Percentiles rank a stretch among this genome's conserved stretches.
These are phyloP conservation scores for Adenanthera pavonina DNA, from an alignment of 306 rosid genomes.

Conservation along the genomic window DNA sequence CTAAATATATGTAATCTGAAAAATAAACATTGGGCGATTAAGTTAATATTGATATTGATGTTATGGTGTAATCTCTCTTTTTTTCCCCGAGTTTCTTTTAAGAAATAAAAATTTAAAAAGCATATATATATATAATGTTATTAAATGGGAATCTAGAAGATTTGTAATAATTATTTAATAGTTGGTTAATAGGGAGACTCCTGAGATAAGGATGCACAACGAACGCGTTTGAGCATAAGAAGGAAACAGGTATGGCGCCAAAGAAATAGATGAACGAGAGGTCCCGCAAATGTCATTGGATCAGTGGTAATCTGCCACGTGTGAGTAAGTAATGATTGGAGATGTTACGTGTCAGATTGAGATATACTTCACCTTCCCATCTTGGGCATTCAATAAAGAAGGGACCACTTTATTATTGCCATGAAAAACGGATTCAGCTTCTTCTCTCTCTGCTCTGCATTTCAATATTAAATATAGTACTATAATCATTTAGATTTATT, in stretches of 20 bases:
- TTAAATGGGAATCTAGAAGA: too few relatives aligned
- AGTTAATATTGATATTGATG: not conserved
- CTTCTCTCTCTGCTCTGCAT: not conserved
- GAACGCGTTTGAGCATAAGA: not conserved
- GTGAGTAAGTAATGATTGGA: not conserved
- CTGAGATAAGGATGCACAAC: not conserved
- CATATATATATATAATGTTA: too few relatives aligned
- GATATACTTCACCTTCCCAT: not conserved
- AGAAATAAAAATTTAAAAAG: not conserved
- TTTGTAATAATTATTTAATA: too few relatives aligned
- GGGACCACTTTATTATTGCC: not conserved
- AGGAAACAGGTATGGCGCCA: not conserved
- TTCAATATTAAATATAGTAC: too few relatives aligned
- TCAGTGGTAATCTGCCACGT: not conserved
- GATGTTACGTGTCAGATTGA: slow-evolving; percentile 28
- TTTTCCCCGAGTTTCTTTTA: too few relatives aligned
- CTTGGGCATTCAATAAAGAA: not conserved
- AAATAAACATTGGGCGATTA: not conserved
- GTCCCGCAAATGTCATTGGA: not conserved
- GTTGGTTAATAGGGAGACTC: not conserved
- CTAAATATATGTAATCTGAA: not conserved
- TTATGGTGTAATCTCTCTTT: not conserved
- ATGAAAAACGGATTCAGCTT: not conserved
- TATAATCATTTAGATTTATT: too few relatives aligned
- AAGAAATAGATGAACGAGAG: not conserved